phyloP scores from a whole-genome alignment of 495 filamentous ascomycete species.

The Amorphotheca resinae region DNA sequence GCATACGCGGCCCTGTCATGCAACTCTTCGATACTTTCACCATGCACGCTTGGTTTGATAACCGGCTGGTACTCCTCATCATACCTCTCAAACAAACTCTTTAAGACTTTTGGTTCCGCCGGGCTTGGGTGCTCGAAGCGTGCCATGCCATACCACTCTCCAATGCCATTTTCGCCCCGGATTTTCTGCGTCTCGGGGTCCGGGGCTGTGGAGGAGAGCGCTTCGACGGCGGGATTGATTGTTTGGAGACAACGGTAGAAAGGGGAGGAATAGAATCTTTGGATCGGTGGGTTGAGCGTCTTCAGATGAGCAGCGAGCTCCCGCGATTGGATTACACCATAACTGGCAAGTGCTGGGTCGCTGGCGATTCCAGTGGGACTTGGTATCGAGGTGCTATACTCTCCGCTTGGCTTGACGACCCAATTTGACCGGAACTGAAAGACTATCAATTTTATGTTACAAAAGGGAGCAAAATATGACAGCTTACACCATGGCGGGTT shows the following conservation, averaged over 20 bases:
- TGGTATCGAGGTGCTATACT: conserved; percentile 51
- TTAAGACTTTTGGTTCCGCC: conserved; percentile 44
- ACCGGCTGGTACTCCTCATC: conserved; percentile 41
- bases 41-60: conserved; percentile 52
- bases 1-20: conserved; percentile 68
- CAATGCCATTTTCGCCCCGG: conserved; percentile 62
- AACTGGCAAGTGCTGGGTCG: conserved; percentile 75
- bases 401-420: conserved; percentile 68
- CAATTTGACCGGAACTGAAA: conserved; percentile 65
- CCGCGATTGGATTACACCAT: conserved; percentile 74
- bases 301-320: conserved; percentile 58
- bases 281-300: conserved; percentile 49
- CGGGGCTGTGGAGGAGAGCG: conserved; percentile 22
- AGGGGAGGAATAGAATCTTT: conserved; percentile 70
- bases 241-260: conserved; percentile 94
- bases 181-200: conserved; percentile 29
- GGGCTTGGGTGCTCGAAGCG: conserved; percentile 76
- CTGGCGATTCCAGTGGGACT: conserved; percentile 76
- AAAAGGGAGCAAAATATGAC: background rate
- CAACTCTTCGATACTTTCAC: conserved; percentile 65
- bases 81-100: conserved; percentile 49
- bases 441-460: background rate
- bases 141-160: conserved; percentile 83
- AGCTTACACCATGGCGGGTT: conserved; percentile 69
- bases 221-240: conserved; percentile 53